Percentiles rank a stretch among this genome's conserved stretches.
Conservation (phyloP, 106 monocot genomes). For the Posidonia australis region DNA sequence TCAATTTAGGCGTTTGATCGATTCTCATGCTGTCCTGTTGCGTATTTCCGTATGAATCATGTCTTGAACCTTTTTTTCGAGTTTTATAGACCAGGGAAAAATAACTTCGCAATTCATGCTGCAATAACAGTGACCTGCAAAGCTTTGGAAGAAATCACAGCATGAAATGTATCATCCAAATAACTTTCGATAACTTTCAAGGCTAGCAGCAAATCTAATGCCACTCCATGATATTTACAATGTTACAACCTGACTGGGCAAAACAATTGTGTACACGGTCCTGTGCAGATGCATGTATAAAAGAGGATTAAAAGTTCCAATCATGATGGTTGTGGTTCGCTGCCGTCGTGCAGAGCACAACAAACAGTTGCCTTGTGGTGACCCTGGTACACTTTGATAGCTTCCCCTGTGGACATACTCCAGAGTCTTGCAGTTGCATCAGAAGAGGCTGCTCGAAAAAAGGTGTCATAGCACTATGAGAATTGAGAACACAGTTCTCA, state of each 20-base stretch:
- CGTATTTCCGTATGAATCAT: no score
- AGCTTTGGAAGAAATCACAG: neutral
- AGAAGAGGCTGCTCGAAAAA: slow-evolving; percentile 60
- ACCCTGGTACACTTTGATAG: slow-evolving; percentile 73
- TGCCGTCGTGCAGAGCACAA: slow-evolving; percentile 90
- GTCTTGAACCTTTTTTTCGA: no score
- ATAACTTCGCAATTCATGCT: no score
- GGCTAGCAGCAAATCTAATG: neutral
- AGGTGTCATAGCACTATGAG: neutral
- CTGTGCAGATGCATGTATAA: neutral
- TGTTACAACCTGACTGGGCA: neutral
- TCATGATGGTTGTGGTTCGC: slow-evolving; percentile 54
- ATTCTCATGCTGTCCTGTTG: no score
- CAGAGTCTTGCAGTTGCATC: slow-evolving; percentile 83
- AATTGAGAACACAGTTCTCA: neutral
- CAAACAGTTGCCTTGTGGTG: slow-evolving; percentile 86
- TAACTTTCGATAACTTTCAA: no score
- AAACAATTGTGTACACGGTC: neutral
- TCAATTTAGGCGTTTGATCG: no score
- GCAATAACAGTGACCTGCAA: no score
- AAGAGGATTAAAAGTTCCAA: neutral
- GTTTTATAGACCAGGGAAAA: no score
- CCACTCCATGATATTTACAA: slow-evolving; percentile 1
- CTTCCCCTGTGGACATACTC: slow-evolving; percentile 67
- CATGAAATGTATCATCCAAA: no score